phyloP scores from a whole-genome alignment of 495 filamentous ascomycete species.

The Talaromyces wortmannii region DNA sequence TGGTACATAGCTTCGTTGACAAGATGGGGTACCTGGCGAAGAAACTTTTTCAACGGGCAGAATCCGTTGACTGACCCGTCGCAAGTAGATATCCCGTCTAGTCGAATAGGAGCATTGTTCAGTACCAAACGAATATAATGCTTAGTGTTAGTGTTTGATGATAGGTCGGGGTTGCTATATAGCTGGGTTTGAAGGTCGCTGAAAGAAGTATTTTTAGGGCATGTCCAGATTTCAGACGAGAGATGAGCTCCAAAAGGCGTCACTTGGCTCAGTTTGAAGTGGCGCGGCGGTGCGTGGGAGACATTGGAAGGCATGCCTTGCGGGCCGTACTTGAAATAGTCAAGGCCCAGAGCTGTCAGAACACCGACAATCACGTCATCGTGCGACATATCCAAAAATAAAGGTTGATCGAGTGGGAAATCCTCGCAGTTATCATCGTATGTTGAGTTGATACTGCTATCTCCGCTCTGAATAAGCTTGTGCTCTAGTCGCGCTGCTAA shows the following conservation, averaged over 20 bases:
- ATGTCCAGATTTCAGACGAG: conserved; percentile 50
- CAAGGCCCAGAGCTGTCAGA: conserved; percentile 44
- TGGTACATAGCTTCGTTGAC: conserved; percentile 18
- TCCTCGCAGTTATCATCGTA: conserved; percentile 33
- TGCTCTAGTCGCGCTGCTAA: conserved; percentile 50
- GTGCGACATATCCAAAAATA: conserved; percentile 40
- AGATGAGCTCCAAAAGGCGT: conserved; percentile 55
- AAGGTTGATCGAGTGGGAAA: conserved; percentile 44
- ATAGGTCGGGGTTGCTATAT: conserved; percentile 22
- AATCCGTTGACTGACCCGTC: conserved; percentile 18
- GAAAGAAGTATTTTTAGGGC: conserved; percentile 12
- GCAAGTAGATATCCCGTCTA: conserved; percentile 19
- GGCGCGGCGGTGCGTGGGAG: conserved; percentile 25
- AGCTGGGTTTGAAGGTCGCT: conserved; percentile 12
- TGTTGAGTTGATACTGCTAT: conserved; percentile 52
- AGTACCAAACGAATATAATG: conserved; percentile 22
- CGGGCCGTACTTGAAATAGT: conserved; percentile 44
- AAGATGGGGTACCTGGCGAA: conserved; percentile 10
- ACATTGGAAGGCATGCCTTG: conserved; percentile 37
- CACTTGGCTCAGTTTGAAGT: conserved; percentile 22
- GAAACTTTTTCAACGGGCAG: conserved; percentile 16
- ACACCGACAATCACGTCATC: conserved; percentile 33
- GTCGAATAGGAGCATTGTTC: conserved; percentile 20
- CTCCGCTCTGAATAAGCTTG: conserved; percentile 41
- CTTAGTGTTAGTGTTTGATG: conserved; percentile 6